phyloP scores from a whole-genome alignment of 768 basidiomycete species.

The Gloeopeniophorella convolvens region DNA sequence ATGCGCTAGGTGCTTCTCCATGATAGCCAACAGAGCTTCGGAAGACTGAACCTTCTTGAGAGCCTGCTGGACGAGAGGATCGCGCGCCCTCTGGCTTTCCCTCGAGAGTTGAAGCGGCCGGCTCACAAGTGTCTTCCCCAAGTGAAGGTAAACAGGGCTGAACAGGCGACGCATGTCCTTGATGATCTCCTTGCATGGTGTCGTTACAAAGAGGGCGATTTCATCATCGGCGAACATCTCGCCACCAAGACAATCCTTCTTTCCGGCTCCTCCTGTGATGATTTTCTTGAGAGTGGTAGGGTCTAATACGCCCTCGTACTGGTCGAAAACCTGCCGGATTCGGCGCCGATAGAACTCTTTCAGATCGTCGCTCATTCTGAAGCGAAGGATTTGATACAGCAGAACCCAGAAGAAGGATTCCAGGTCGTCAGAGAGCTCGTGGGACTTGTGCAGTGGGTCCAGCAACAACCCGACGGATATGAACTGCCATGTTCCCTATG shows the following conservation, averaged over 20 bases:
- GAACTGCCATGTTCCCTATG: conserved; percentile 21
- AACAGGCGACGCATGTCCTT: not conserved
- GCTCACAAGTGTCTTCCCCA: too few species aligned
- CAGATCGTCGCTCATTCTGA: not conserved
- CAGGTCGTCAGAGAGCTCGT: conserved; percentile 16
- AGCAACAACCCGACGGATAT: conserved; percentile 2
- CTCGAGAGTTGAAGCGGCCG: too few species aligned
- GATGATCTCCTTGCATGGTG: not conserved
- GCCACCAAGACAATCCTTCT: too few species aligned
- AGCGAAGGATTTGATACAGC: not conserved
- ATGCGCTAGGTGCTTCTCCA: not conserved
- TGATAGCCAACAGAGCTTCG: not conserved
- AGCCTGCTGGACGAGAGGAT: not conserved
- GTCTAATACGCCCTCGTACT: too few species aligned
- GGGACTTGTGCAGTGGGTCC: not conserved
- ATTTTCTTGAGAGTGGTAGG: too few species aligned
- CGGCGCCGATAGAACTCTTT: not conserved
- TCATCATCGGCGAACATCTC: too few species aligned
- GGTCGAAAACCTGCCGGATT: too few species aligned
- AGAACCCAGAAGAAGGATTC: conserved; percentile 19
- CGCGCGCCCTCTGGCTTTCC: too few species aligned
- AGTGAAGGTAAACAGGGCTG: too few species aligned
- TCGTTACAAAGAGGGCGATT: not conserved
- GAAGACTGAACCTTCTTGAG: not conserved
- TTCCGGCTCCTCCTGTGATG: too few species aligned